Percentiles rank a stretch among this genome's conserved stretches.
Conservation (phyloP, 2,329 filamentous ascomycete species). For the Alternaria tenuissima region DNA sequence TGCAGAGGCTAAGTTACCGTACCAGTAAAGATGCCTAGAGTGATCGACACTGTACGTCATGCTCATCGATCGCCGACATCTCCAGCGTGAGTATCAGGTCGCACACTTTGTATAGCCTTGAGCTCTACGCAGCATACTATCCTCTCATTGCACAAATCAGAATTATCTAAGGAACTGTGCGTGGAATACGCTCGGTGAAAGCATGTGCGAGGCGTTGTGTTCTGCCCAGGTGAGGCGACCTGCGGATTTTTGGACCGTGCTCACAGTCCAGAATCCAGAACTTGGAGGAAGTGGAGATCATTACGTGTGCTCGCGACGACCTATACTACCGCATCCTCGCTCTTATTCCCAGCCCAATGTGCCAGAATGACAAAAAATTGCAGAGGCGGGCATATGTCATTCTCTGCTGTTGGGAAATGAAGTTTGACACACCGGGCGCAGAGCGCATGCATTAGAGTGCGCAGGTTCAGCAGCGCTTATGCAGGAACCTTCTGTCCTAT, state of each 20-base stretch:
- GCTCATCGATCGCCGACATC: neutral
- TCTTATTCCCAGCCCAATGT: neutral
- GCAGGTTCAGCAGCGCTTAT: constrained; percentile 26
- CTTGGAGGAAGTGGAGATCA: constrained; percentile 7
- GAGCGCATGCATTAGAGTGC: neutral
- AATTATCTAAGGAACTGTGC: neutral
- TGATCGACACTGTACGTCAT: constrained; percentile 3
- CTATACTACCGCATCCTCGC: neutral
- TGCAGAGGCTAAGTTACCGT: constrained; percentile 1
- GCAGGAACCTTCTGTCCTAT: constrained; percentile 22
- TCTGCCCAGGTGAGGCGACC: neutral
- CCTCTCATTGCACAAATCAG: neutral
- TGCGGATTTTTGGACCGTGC: neutral
- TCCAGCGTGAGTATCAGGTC: neutral
- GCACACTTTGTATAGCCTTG: neutral
- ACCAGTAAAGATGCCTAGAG: neutral
- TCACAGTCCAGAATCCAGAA: neutral
- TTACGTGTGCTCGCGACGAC: constrained; percentile 10
- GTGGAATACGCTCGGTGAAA: neutral
- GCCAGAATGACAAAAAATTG: neutral
- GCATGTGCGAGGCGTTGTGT: neutral
- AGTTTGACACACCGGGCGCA: constrained; percentile 2
- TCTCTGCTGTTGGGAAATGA: constrained; percentile 5
- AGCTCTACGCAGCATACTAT: neutral
- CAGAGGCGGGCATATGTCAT: constrained; percentile 1